Conservation (phyloP, 495 filamentous ascomycete species). For the Daldinia decipiens region DNA sequence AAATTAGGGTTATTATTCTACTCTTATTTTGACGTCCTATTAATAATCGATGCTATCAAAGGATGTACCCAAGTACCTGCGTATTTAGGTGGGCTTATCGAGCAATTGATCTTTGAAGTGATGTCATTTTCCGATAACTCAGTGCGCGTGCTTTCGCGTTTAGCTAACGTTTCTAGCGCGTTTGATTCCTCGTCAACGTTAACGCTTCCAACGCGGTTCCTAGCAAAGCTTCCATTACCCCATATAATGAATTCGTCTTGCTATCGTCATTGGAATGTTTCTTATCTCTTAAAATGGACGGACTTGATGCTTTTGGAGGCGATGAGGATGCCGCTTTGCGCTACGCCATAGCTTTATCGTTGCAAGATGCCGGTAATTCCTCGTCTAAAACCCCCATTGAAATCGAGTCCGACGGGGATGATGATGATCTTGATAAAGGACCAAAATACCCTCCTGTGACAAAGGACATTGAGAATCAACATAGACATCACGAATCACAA, state of each 20-base stretch:
- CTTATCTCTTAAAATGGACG: slow-evolving; percentile 34
- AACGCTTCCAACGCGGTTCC: slow-evolving; percentile 4
- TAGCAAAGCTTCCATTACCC: background rate
- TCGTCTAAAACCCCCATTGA: slow-evolving; percentile 29
- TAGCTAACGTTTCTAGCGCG: slow-evolving; percentile 22
- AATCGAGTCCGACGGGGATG: slow-evolving; percentile 43
- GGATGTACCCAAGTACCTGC: too few relatives aligned
- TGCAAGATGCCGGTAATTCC: slow-evolving; percentile 47
- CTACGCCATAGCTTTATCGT: slow-evolving; percentile 57
- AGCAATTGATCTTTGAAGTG: background rate
- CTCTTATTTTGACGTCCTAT: too few relatives aligned
- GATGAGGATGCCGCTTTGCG: slow-evolving; percentile 60
- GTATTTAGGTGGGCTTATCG: too few relatives aligned
- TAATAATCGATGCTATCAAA: too few relatives aligned
- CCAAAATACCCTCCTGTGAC: slow-evolving; percentile 24
- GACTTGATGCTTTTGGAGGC: slow-evolving; percentile 34
- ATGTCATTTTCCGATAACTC: background rate
- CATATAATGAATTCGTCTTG: background rate
- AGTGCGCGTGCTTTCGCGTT: slow-evolving; percentile 2
- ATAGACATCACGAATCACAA: background rate
- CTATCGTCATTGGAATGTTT: background rate
- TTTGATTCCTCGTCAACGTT: slow-evolving; percentile 13
- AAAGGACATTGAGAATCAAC: slow-evolving; percentile 8
- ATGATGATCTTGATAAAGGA: slow-evolving; percentile 37
- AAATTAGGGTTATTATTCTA: background rate